phyloP scores from a whole-genome alignment of 495 filamentous ascomycete species.

The Cryomyces minteri region DNA sequence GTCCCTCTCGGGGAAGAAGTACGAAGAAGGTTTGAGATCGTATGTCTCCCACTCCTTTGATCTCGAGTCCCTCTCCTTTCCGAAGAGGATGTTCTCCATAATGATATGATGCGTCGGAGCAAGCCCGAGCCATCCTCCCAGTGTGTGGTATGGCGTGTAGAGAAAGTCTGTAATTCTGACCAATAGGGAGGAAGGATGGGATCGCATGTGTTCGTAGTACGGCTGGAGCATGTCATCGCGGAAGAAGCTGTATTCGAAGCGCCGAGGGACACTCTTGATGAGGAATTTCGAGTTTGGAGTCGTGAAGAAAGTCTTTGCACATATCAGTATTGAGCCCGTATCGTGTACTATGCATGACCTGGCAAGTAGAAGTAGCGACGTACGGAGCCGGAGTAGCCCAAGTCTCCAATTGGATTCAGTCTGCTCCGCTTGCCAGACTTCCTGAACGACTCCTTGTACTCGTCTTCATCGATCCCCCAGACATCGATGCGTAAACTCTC shows the following conservation, averaged over 20 bases:
- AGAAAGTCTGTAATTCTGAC: constrained; percentile 54
- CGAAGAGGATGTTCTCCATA: constrained; percentile 54
- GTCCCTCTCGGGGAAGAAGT: constrained; percentile 56
- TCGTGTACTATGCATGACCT: neutral
- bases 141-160: constrained; percentile 27
- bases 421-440: constrained; percentile 15
- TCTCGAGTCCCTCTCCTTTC: constrained; percentile 23
- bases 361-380: neutral
- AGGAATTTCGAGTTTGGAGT: constrained; percentile 41
- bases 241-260: constrained; percentile 53
- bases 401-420: constrained; percentile 31
- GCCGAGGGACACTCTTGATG: constrained; percentile 46
- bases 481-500: constrained; percentile 12
- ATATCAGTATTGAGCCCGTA: neutral
- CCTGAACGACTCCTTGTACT: constrained; percentile 35
- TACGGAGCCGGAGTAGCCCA: constrained; percentile 43
- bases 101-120: constrained; percentile 49
- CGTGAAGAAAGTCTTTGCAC: constrained; percentile 40
- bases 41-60: constrained; percentile 42
- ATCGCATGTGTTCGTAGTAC: constrained; percentile 40
- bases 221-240: constrained; percentile 37
- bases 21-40: constrained; percentile 52
- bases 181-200: constrained; percentile 35
- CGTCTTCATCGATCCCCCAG: constrained; percentile 34
- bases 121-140: constrained; percentile 34